Base-by-base conservation (phyloP, 2,329 filamentous ascomycete species). In the Drechslera avenae region DNA sequence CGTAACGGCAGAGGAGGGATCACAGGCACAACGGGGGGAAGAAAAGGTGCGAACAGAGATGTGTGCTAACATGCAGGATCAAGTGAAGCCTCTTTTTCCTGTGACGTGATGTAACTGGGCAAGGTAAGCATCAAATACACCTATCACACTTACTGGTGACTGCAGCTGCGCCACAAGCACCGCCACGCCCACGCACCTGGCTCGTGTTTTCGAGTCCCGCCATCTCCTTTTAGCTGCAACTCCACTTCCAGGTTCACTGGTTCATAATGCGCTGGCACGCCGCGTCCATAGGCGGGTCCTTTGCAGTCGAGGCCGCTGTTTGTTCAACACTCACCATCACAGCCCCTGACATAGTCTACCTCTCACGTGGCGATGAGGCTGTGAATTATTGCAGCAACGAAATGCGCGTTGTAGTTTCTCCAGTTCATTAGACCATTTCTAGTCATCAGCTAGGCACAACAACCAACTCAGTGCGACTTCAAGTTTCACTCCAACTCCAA, bases 221-320 rank as follows among this genome's bases (percentile, higher is more conserved):
- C 58, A 61, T 60, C 50, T 59, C 28, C 52, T 56, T 57, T 47
- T 48, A 43, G 50, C 39, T 46, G 58, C 55, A 55, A 50, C 50
- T 59, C 57, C 35, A 52, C 42, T 19, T 47, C 46, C 35, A 50
- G 12, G 26, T 28, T 28, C 8, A 36, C 45, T 53, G 43, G 44
- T 21, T 50, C 46, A 54, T 53, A 51, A 51, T 57, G 55, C 43
- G 47, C 34, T 50, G 39, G 46, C 43, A 36, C 39, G 37, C 46
- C 55, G 21, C 46, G 36, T 35, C 13, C 12, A 18, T n/a, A 18
- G 21, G 13, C 3, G n/a, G 14, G 28, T 37, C 34, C 12, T 10
- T 28, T 14, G 16, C 14, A 31, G 13, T 41, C 35, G 30, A 34
- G 41, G 30, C 13, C 19, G 17, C 19, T 39, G 19, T 32, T 26